These are phyloP conservation scores for Prunus mongolica DNA, from an alignment of 306 rosid genomes.

Conservation along the genomic window DNA sequence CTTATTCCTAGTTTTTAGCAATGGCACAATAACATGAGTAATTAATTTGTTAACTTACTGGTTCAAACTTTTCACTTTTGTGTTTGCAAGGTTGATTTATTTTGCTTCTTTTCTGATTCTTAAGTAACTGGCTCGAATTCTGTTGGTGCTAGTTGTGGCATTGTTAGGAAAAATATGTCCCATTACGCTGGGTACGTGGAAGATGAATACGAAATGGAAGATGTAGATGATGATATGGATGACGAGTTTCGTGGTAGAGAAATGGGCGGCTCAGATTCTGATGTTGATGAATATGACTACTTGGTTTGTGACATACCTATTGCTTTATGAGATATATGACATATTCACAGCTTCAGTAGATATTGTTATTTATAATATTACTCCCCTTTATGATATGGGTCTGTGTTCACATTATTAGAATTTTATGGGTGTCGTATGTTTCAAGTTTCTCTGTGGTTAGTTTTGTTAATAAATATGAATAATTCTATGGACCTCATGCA, in stretches of 20 bases:
- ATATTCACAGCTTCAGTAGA: not conserved
- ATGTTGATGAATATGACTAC: constrained; percentile 53
- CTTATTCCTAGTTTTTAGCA: not conserved
- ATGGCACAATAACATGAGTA: not conserved
- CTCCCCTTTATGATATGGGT: not conserved
- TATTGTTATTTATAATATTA: not conserved
- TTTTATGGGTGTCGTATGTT: not conserved
- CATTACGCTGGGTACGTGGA: constrained; percentile 50
- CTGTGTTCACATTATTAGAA: not conserved
- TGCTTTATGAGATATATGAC: not conserved
- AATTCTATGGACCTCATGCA: constrained; percentile 24
- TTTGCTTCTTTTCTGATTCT: not conserved
- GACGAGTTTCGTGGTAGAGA: constrained; percentile 54
- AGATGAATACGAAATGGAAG: constrained; percentile 72
- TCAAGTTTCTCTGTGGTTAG: not conserved
- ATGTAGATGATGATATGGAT: constrained; percentile 58
- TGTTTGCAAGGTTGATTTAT: not conserved
- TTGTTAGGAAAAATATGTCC: constrained; percentile 38
- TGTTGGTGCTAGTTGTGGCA: constrained; percentile 17
- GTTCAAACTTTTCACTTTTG: not conserved
- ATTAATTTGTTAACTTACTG: not conserved
- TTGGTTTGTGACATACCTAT: constrained; percentile 42
- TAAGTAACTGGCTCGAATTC: constrained; percentile 10
- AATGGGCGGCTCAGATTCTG: constrained; percentile 55
- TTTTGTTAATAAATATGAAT: not conserved